Evolutionary conservation across 2,329 filamentous ascomycete species (phyloP), one percentile per base, ranked within the genome.

Genomic region (Aspergillus vadensis): DNA sequence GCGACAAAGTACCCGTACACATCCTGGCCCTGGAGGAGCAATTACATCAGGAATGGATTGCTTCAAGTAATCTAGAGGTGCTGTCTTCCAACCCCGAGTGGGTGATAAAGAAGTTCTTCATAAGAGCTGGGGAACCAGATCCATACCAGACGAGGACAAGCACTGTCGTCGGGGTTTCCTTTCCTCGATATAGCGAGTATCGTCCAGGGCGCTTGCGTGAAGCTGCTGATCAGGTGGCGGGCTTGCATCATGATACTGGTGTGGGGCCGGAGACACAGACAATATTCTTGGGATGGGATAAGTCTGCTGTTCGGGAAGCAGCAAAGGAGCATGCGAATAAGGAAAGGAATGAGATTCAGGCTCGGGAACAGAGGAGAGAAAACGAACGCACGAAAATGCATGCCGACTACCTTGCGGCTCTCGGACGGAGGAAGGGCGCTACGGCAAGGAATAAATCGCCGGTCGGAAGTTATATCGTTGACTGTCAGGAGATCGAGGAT

Each of bases 211-310:
- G 30, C 17, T 36, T 66, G 58, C 55, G 60, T 9, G 56, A 63
- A 9, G 60, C 60, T 25, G 60, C 60, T 8, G 38, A 23, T 10
- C 58, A 60, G 30, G 53, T 63, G n/a, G 43, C 50, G 2, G 58
- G 49, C 8, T 30, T 66, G 39, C 25, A 65, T 39, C 56, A 63
- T 15, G 44, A 43, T 30, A 61, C 53, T 23, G 57, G 9, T 25
- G 2, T 58, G n/a, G 60, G 56, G 5, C 38, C 58, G 5, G 23
- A 56, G 27, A 57, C 55, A 12, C 53, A 63, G 52, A 52, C 57
- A 19, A 52, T 63, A 17, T 63, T 55, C 43, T 54, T 63, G 49
- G 62, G 64, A 3, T 66, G 62, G 62, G 41, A 63, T 27, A 36
- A 15, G 19, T 54, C 48, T 54, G 47, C 56, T 14, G 60, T 66